These are phyloP conservation scores for Clarkia xantiana DNA, from an alignment of 345 rosid species.

Conservation along the genomic window DNA sequence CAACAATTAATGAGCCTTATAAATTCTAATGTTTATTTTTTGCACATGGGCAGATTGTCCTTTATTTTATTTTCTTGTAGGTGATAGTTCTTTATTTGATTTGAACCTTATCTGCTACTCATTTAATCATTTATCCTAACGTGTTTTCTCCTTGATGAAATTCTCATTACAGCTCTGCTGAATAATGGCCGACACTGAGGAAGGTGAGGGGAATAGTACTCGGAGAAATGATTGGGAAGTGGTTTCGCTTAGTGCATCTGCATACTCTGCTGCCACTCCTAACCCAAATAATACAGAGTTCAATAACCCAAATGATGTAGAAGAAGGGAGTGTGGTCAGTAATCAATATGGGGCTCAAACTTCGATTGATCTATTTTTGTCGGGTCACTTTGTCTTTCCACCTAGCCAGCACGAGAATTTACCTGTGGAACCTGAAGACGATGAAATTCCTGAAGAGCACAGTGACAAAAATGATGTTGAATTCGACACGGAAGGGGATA, in stretches of 20 bases:
- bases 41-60: no score
- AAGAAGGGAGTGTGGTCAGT: no score
- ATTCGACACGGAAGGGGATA: slow-evolving; percentile 22
- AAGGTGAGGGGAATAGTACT: slow-evolving; percentile 24
- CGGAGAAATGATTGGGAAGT: slow-evolving; percentile 95
- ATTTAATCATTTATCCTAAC: no score
- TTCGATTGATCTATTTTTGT: slow-evolving; percentile 59
- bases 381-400: slow-evolving; percentile 77
- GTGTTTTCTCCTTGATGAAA: no score
- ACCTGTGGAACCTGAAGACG: slow-evolving; percentile 29
- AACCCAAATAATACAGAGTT: slow-evolving; percentile 43
- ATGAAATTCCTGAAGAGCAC: slow-evolving; percentile 22
- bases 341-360: slow-evolving; percentile 28
- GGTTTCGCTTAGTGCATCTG: slow-evolving; percentile 77
- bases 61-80: no score
- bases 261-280: slow-evolving; percentile 86
- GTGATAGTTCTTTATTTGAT: no score
- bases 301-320: slow-evolving; percentile 14
- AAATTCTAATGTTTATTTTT: no score
- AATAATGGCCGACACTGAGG: slow-evolving; percentile 60
- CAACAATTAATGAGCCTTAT: no score
- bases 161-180: no score
- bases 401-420: slow-evolving; percentile 80
- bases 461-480: slow-evolving; percentile 25
- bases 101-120: no score